These are phyloP conservation scores for Microdochium bolleyi DNA, from an alignment of 2,329 filamentous ascomycete species.

Conservation along the genomic window DNA sequence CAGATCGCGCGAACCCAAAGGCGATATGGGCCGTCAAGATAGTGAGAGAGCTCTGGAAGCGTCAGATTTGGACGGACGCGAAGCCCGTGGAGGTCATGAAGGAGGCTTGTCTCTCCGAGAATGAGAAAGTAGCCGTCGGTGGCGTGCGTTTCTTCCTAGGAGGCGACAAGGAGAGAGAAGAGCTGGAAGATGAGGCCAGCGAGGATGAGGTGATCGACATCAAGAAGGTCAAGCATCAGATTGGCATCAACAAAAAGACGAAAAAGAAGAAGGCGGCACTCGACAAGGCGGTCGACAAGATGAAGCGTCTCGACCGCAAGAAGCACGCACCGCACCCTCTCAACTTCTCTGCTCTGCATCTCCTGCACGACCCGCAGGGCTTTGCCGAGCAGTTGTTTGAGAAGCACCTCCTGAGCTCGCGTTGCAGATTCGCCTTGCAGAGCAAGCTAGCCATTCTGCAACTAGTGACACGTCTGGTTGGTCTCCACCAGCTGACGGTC, in stretches of 20 bases:
- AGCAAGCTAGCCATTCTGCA: conserved; percentile 87
- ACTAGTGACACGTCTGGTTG: conserved; percentile 82
- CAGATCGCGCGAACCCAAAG: conserved; percentile 76
- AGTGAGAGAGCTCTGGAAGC: conserved; percentile 90
- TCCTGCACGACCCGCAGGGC: conserved; percentile 88
- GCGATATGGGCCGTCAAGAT: conserved; percentile 95
- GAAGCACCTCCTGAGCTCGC: conserved; percentile 83
- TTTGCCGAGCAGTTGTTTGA: conserved; percentile 86
- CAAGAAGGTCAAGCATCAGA: conserved; percentile 73
- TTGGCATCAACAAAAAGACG: conserved; percentile 91
- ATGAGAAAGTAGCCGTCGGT: conserved; percentile 84
- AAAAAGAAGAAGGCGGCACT: conserved; percentile 78
- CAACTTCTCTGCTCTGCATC: conserved; percentile 92
- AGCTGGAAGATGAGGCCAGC: conserved; percentile 81
- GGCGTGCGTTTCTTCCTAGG: conserved; percentile 93
- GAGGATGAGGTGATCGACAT: conserved; percentile 76
- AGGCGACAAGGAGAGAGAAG: conserved; percentile 91
- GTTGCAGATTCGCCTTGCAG: conserved; percentile 77
- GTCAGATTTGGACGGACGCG: conserved; percentile 91
- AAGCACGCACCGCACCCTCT: conserved; percentile 81
- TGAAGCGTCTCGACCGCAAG: conserved; percentile 79
- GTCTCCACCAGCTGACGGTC: conserved; percentile 84
- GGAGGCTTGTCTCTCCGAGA: conserved; percentile 78
- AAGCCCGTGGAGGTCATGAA: conserved; percentile 98
- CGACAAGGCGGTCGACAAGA: conserved; percentile 71